Evolutionary conservation across 1,284 basidiomycete species (phyloP).

Genomic region (Tilletiopsis washingtonensis): DNA sequence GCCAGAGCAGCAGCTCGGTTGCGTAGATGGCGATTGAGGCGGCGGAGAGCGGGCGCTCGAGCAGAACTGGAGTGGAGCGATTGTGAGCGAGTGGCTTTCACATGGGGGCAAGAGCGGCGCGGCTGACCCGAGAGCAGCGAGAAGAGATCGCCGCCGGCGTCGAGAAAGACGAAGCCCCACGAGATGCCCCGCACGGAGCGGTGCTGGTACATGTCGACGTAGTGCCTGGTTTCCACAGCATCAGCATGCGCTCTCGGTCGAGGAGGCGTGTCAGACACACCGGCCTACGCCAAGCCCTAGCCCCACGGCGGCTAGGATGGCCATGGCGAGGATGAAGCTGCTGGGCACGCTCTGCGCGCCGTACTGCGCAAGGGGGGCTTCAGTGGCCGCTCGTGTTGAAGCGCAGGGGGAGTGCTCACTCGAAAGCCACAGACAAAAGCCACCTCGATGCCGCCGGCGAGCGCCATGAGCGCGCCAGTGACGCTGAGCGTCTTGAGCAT

Average conservation of each 20-base stretch:
- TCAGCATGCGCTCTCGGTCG: too few relatives aligned
- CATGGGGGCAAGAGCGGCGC: too few relatives aligned
- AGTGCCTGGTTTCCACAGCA: too few relatives aligned
- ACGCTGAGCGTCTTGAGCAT: not conserved
- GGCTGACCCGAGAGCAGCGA: constrained; percentile 9
- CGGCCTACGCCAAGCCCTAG: constrained; percentile 18
- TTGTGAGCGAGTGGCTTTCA: too few relatives aligned
- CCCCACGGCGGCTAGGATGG: constrained; percentile 14
- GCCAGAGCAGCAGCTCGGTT: constrained; percentile 9
- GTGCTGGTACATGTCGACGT: constrained; percentile 19
- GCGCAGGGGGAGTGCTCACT: too few relatives aligned
- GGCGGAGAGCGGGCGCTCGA: not conserved
- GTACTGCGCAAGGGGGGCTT: too few relatives aligned
- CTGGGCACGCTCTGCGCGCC: not conserved
- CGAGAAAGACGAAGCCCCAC: constrained; percentile 19
- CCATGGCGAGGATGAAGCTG: constrained; percentile 4
- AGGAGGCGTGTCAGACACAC: too few relatives aligned
- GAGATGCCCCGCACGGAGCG: constrained; percentile 18
- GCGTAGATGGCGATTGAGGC: constrained; percentile 8
- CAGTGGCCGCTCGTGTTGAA: too few relatives aligned
- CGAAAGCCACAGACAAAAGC: constrained; percentile 2
- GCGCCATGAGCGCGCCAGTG: not conserved
- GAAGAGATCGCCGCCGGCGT: constrained; percentile 22
- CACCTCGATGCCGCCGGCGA: not conserved
- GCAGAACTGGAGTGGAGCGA: not conserved